Evolutionary conservation across 2,329 filamentous ascomycete genomes (phyloP), one percentile per base, ranked within the genome.

Genomic region (Trichoderma lentiforme): DNA sequence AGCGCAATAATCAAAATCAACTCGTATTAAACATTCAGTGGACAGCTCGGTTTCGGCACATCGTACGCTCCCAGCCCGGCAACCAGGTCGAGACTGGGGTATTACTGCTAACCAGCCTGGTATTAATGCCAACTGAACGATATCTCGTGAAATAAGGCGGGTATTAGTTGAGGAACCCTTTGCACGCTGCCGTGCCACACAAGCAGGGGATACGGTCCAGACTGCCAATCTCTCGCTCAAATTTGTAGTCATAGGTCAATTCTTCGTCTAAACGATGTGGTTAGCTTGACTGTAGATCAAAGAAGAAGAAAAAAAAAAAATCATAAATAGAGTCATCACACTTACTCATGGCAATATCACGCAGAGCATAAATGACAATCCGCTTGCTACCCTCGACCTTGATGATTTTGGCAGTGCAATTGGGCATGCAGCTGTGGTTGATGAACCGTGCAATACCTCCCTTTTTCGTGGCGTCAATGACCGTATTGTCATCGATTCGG

Each of bases 171-270:
- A 99, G 93, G 86, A 98, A 99, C 74, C 96, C 96, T 86, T 99
- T 99, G 86, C 96, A 99, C 62, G 94, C 94, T 34, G 95, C 90
- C 57, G 95, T 98, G 73, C 96, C 96, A 82, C 96, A 99, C 65
- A 99, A 90, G 85, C 96, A 99, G 65, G 96, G 96, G 77, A 99
- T 98, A 75, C 96, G 93, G 82, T 99, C 96, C 74, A 94, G 89
- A 76, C 94, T 97, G 78, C 94, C 94, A 79, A 97, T 93, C 83
- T 99, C 96, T 77, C 96, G 93, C 85, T 99, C 96, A 82, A 99
- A 99, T 83, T 99, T 99, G 88, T 99, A 99, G 85, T 99, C 96
- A 85, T 99, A 99, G 2, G 96, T 99, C 81, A 99, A 90, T 86
- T 99, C 96, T 84, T 99, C 96, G 81, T 98, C 96, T 99, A 65